Evolutionary conservation across 2,329 filamentous ascomycete genomes (phyloP).

Genomic region (Clonostachys rosea): DNA sequence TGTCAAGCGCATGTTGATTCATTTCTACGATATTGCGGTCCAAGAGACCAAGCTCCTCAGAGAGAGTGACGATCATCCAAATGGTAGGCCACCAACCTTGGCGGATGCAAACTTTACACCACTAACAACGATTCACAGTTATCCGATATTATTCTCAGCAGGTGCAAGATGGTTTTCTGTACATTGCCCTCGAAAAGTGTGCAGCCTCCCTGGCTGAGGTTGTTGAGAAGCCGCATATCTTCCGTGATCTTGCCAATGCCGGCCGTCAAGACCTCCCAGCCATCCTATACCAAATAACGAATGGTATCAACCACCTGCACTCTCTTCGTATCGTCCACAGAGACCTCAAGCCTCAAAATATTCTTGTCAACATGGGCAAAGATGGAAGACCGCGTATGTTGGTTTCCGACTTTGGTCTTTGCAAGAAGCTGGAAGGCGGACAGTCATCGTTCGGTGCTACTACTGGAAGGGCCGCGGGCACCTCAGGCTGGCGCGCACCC

Average conservation of each 20-base stretch:
- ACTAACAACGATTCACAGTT: constrained; percentile 42
- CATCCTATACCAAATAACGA: constrained; percentile 83
- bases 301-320: constrained; percentile 85
- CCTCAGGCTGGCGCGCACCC: constrained; percentile 92
- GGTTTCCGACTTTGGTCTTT: constrained; percentile 96
- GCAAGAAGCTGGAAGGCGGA: constrained; percentile 92
- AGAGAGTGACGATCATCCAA: constrained; percentile 92
- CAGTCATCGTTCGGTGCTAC: constrained; percentile 94
- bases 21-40: constrained; percentile 92
- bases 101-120: not conserved
- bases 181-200: constrained; percentile 93
- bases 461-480: constrained; percentile 88
- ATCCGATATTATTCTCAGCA: constrained; percentile 96
- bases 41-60: constrained; percentile 88
- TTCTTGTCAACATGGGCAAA: constrained; percentile 74
- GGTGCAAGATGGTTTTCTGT: constrained; percentile 82
- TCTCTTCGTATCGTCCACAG: constrained; percentile 92
- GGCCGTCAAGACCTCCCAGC: constrained; percentile 73
- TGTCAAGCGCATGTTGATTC: constrained; percentile 93
- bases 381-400: constrained; percentile 74
- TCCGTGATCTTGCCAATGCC: constrained; percentile 64
- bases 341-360: constrained; percentile 97
- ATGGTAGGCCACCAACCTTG: constrained; percentile 44
- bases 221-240: constrained; percentile 68
- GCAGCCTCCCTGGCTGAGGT: constrained; percentile 91